Percentiles rank a stretch among this genome's conserved stretches.
phyloP scores from a whole-genome alignment of 805 yeast genomes.

The Cyberlindnera petersonii region DNA sequence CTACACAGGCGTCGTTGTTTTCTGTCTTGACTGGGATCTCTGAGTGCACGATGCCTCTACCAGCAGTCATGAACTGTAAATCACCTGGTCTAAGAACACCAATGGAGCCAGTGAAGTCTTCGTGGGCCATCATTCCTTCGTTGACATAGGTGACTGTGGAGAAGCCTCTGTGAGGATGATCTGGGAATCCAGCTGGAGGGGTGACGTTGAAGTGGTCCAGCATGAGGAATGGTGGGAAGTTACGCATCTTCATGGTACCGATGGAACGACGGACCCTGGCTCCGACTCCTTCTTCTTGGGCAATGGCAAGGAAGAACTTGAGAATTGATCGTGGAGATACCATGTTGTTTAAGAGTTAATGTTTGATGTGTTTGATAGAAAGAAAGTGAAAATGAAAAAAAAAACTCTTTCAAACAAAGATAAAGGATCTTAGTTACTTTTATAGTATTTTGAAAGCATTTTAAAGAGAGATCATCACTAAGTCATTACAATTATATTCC shows the following conservation, averaged over 20 bases:
- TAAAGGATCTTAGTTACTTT: no score
- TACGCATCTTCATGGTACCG: constrained; percentile 63
- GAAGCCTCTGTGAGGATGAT: constrained; percentile 80
- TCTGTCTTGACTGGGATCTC: constrained; percentile 71
- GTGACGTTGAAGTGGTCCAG: constrained; percentile 70
- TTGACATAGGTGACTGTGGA: constrained; percentile 71
- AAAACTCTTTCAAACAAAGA: no score
- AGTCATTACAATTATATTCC: no score
- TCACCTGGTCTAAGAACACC: constrained; percentile 81
- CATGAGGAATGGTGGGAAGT: constrained; percentile 79
- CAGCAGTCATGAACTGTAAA: constrained; percentile 92
- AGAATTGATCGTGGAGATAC: constrained; percentile 42
- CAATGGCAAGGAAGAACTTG: constrained; percentile 53
- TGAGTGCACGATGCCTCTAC: constrained; percentile 78
- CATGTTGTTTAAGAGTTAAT: constrained; percentile 21
- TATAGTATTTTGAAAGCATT: no score
- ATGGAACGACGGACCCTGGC: constrained; percentile 79
- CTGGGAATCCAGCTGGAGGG: constrained; percentile 73
- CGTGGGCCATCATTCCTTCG: constrained; percentile 70
- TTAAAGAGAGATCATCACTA: no score
- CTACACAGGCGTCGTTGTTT: constrained; percentile 49
- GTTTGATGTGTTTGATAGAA: no score
- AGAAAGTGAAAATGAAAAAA: no score
- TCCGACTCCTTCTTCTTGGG: constrained; percentile 86
- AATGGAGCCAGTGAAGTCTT: constrained; percentile 81